Conservation (phyloP, 768 basidiomycete genomes). For the Calocybe gangraenosa region DNA sequence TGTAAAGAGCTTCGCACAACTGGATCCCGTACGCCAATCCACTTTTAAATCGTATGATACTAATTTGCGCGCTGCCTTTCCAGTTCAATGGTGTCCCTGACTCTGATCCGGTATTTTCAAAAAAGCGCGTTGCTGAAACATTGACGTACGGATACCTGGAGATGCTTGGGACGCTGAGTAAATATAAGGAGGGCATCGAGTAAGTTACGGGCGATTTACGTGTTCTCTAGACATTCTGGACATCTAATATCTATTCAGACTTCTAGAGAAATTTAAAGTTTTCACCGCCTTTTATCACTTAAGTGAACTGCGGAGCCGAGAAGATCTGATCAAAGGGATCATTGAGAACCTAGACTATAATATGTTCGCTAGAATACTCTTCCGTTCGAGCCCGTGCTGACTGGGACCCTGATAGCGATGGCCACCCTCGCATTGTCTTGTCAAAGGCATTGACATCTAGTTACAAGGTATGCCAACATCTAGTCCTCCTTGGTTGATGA, state of each 20-base stretch:
- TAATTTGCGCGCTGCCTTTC: neutral
- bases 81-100: conserved; percentile 72
- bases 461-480: conserved; percentile 57
- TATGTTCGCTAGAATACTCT: conserved; percentile 48
- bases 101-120: conserved; percentile 82
- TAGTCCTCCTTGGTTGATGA: neutral
- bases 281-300: conserved; percentile 97
- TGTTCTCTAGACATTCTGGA: neutral
- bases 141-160: conserved; percentile 92
- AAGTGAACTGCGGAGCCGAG: conserved; percentile 84
- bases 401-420: conserved; percentile 56
- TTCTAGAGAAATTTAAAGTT: conserved; percentile 87
- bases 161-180: conserved; percentile 91
- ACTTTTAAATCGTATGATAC: neutral
- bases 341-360: conserved; percentile 91
- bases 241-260: conserved; percentile 35
- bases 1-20: conserved; percentile 81
- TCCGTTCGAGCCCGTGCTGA: conserved; percentile 7
- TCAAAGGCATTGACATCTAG: conserved; percentile 94
- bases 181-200: conserved; percentile 86
- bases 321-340: conserved; percentile 88
- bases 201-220: conserved; percentile 34
- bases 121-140: conserved; percentile 73
- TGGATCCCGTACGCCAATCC: conserved; percentile 72
- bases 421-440: conserved; percentile 88